Conservation (phyloP, 1,284 basidiomycete genomes). For the Melampsora occidentalis region DNA sequence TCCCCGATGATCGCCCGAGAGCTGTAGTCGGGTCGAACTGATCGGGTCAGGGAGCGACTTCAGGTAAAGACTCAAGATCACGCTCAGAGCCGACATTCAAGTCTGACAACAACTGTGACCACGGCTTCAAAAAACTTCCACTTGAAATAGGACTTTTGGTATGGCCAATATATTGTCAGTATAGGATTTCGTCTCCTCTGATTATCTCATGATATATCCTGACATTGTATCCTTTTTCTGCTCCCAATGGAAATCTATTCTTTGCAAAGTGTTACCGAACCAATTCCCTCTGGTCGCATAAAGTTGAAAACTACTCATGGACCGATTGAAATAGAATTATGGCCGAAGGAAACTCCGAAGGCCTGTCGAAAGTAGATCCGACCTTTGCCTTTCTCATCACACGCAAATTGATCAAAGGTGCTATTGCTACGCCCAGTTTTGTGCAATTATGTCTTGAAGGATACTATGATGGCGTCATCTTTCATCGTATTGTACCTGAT, state of each 20-base stretch:
- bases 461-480: slow-evolving; percentile 91
- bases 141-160: no score
- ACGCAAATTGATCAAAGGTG: slow-evolving; percentile 9
- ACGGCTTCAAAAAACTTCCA: no score
- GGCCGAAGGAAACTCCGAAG: slow-evolving; percentile 76
- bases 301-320: slow-evolving; percentile 29
- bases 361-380: slow-evolving; percentile 89
- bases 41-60: no score
- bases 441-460: slow-evolving; percentile 49
- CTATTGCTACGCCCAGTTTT: slow-evolving; percentile 44
- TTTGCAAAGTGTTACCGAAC: slow-evolving; percentile 36
- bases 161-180: no score
- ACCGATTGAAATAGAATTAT: slow-evolving; percentile 38
- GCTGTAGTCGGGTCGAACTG: no score
- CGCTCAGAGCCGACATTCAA: no score
- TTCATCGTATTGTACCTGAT: slow-evolving; percentile 81
- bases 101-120: no score
- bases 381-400: slow-evolving; percentile 55
- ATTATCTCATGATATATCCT: no score
- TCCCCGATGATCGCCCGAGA: neutral
- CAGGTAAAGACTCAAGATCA: no score
- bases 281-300: slow-evolving; percentile 35
- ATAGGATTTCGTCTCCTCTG: no score
- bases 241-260: no score
- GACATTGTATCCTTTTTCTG: no score